Evolutionary conservation across 441 rosid species (phyloP).

Genomic region (Populus trichocarpa): DNA sequence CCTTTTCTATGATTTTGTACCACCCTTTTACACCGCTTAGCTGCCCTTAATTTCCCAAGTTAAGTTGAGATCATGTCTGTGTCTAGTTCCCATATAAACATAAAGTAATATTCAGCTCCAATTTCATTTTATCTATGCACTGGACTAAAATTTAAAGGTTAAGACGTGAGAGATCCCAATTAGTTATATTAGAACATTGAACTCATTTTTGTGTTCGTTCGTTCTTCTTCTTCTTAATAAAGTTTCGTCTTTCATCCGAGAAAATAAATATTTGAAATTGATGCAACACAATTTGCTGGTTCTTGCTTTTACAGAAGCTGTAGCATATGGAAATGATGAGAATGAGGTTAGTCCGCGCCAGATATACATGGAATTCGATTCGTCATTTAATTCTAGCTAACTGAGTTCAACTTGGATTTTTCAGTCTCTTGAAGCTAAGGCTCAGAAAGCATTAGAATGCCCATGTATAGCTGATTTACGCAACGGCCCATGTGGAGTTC

Average conservation of each 20-base stretch:
- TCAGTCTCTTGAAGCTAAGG: slow-evolving; percentile 73
- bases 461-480: slow-evolving; percentile 90
- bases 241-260: not conserved
- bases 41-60: not conserved
- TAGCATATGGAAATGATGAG: slow-evolving; percentile 61
- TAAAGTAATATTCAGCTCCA: not conserved
- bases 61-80: not conserved
- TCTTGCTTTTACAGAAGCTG: slow-evolving; percentile 63
- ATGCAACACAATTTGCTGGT: not conserved
- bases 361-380: not conserved
- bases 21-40: not conserved
- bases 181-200: not conserved
- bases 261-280: not conserved
- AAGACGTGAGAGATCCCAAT: not conserved
- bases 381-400: slow-evolving; percentile 2
- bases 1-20: not conserved
- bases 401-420: slow-evolving; percentile 25
- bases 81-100: not conserved
- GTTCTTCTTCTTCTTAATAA: not conserved
- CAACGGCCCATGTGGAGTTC: slow-evolving; percentile 64
- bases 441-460: slow-evolving; percentile 80
- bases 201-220: not conserved
- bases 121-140: not conserved
- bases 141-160: not conserved
- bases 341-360: slow-evolving; percentile 46